phyloP scores from a whole-genome alignment of 2,329 filamentous ascomycete genomes.

The Zopfia rhizophila region DNA sequence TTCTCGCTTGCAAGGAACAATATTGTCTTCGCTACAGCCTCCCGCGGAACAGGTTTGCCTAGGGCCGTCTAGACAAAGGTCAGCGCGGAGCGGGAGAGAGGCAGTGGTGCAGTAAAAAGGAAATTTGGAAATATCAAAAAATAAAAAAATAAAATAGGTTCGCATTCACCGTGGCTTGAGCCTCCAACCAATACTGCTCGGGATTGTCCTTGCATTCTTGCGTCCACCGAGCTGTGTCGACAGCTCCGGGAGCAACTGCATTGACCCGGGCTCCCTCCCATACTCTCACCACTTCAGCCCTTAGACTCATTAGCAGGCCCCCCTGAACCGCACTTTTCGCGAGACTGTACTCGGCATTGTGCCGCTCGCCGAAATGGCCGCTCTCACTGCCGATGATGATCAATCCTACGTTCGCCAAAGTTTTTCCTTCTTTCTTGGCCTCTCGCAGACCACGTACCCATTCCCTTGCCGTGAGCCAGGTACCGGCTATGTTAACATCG shows the following conservation, averaged over 20 bases:
- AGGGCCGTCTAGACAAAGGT: constrained; percentile 44
- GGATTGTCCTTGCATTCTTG: constrained; percentile 54
- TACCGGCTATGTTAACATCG: constrained; percentile 55
- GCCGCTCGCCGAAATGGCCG: constrained; percentile 57
- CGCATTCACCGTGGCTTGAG: constrained; percentile 53
- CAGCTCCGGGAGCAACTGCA: constrained; percentile 59
- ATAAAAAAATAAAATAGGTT: neutral
- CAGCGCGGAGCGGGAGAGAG: neutral
- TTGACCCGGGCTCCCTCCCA: constrained; percentile 56
- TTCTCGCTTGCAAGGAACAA: constrained; percentile 60
- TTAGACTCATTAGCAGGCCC: constrained; percentile 55
- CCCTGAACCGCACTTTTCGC: constrained; percentile 59
- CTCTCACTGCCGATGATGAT: constrained; percentile 60
- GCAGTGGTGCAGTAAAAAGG: neutral
- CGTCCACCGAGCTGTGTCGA: constrained; percentile 56
- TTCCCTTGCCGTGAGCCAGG: constrained; percentile 52
- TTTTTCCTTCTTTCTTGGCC: constrained; percentile 25
- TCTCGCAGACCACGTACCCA: constrained; percentile 54
- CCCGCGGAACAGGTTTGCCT: constrained; percentile 50
- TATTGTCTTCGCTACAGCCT: constrained; percentile 57
- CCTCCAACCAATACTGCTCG: constrained; percentile 54
- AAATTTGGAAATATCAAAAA: neutral
- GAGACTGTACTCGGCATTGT: constrained; percentile 57
- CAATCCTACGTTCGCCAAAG: constrained; percentile 51
- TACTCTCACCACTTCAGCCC: constrained; percentile 53